Evolutionary conservation across 306 rosid genomes (phyloP), one percentile per base, ranked within the genome.

Genomic region (Medicago lupulina): DNA sequence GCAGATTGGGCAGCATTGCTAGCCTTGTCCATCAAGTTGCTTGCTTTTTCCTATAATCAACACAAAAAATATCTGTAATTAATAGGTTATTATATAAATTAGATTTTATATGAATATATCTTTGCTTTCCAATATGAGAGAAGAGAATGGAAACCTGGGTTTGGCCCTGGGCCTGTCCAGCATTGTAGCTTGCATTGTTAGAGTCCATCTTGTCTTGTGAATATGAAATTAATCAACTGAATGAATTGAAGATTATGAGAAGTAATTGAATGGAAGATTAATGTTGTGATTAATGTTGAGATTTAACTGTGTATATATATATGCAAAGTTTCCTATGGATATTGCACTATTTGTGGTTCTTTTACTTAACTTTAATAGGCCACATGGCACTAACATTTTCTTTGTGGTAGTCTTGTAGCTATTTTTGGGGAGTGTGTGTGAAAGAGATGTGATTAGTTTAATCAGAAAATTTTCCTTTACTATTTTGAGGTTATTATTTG

Each of bases 141-240:
- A 28, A 3, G 38, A 34, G 38, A 34, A 34, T 4, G 7, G 38
- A 6, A 34, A 68, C 94, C 89, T 89, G 55, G 21, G 88, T 41
- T 80, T 83, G 92, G 78, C 92, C 92, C 78, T 90, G 67, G 83
- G 92, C 84, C 75, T 85, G 85, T 11, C 96, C 96, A 25, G 86
- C 91, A 15, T 83, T 55, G 82, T 74, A 83, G 79, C 82, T 70
- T 34, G 39, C 58, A 73, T 75, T 59, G 43, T 68, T 81, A 82
- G 89, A 57, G 62, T 83, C 86, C 46, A 86, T 81, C n/a, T 58
- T 71, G 50, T 28, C 31, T 28, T 66, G 62, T 11, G 46, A 39
- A 18, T 61, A 21, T 43, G 16, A 5, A 23, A 54, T 9, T 16
- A 73, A 71, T 5, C 28, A n/a, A 51, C 58, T 15, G 13, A 44